Base-by-base conservation (phyloP, 1,284 basidiomycete genomes). In the Cutaneotrichosporon spelunceum region DNA sequence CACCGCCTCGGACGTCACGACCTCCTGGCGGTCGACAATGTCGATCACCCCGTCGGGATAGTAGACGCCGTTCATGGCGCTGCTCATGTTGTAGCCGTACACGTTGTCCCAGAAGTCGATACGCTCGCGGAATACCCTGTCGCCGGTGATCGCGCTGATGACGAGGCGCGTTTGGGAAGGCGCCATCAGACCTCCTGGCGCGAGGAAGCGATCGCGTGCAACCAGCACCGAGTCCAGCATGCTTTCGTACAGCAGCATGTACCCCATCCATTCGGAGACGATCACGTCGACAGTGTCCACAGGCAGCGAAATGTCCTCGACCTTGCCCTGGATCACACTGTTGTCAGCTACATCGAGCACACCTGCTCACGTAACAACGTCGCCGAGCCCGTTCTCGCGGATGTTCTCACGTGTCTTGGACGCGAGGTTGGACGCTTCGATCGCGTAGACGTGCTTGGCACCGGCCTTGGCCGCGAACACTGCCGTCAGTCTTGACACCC, bases 221-320 rank as follows among this genome's bases (percentile, higher is more conserved):
- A 55, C 44, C 11, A 99, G 81, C 7, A 98, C 95, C 0, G 93
- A 96, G 76, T 97, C 94, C 26, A 98, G 84, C 95, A 98, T 98
- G 50, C 89, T 91, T 79, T 99, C 95, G 78, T 98, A 98, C 24
- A 96, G 83, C 26, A 93, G 82, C 36, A 89, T 89, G 73, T 93
- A 93, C 4, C 91, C 79, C 95, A 98, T 98, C 95, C 95, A 99
- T 79, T 99, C 95, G 30, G 90, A 93, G 55, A 98, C 83, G 74
- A 99, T 93, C 56, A 98, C 84, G 75, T 98, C 94, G 36, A 98
- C 93, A 16, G 85, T 82, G 26, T 87, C 85, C 3, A 90, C 87
- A 0, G 79, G 76, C 11, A 90, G 79, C 9, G 77, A 78, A 61
- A 97, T 87, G 45, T 93, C 86, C 78, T 97, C 94, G 3, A 97